Conservation (phyloP, 2,329 filamentous ascomycete species). For the Botrytis tulipae region DNA sequence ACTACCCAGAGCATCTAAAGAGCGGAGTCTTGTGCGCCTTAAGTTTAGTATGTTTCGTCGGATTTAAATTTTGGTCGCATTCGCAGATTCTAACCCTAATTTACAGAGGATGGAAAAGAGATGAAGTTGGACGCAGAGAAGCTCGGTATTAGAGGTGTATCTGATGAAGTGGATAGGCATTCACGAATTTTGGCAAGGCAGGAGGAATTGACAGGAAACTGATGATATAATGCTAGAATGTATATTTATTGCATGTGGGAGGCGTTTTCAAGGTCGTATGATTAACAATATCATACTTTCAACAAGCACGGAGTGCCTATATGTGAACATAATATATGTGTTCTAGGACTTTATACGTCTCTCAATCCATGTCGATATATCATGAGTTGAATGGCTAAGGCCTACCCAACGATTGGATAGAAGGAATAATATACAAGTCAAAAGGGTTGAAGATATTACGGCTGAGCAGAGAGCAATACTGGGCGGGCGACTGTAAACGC, state of each 20-base stretch:
- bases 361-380: background rate
- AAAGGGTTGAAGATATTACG: background rate
- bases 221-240: slow-evolving; percentile 18
- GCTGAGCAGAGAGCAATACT: background rate
- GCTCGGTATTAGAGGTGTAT: slow-evolving; percentile 79
- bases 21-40: slow-evolving; percentile 67
- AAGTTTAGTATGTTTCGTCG: slow-evolving; percentile 71
- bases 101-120: slow-evolving; percentile 85
- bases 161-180: slow-evolving; percentile 87
- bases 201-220: slow-evolving; percentile 65
- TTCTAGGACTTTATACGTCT: background rate
- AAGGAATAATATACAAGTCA: background rate
- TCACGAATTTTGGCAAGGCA: slow-evolving; percentile 78
- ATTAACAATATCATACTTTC: slow-evolving; percentile 14
- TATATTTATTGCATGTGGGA: slow-evolving; percentile 32
- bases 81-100: slow-evolving; percentile 28
- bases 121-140: slow-evolving; percentile 78
- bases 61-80: background rate
- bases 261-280: slow-evolving; percentile 30
- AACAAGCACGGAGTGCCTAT: background rate
- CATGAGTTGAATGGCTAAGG: background rate
- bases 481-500: background rate
- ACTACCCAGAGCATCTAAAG: slow-evolving; percentile 66
- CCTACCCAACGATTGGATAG: no score
- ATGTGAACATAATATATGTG: background rate